These are phyloP conservation scores for Mycena alexandri DNA, from an alignment of 768 basidiomycete species.

Conservation along the genomic window DNA sequence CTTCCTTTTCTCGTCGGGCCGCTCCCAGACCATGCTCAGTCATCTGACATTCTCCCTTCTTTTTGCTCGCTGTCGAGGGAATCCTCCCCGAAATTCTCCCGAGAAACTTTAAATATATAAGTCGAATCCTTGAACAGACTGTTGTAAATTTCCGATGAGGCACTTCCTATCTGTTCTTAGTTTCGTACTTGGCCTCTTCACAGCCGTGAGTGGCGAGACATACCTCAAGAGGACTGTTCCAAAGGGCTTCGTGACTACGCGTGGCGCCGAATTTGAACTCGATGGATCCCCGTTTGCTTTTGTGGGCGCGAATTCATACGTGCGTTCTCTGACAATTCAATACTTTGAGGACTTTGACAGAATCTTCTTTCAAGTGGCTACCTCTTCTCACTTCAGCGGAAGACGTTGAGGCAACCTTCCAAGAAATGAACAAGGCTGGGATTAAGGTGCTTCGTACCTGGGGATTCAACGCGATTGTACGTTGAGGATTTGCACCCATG, in stretches of 20 bases:
- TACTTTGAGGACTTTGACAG: neutral
- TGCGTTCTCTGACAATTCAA: conserved; percentile 40
- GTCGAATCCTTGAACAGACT: neutral
- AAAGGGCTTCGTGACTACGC: conserved; percentile 58
- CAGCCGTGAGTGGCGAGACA: neutral
- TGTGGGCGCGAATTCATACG: conserved; percentile 69
- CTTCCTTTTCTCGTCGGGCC: neutral
- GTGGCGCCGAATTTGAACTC: conserved; percentile 55
- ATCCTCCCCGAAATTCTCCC: conserved; percentile 41
- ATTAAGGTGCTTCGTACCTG: conserved; percentile 69
- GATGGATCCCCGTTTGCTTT: conserved; percentile 68
- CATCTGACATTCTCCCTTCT: conserved; percentile 20
- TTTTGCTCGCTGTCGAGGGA: neutral
- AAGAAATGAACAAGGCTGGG: conserved; percentile 61
- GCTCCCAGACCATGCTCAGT: neutral
- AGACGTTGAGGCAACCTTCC: conserved; percentile 65
- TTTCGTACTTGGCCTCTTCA: conserved; percentile 9
- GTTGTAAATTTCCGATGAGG: conserved; percentile 19
- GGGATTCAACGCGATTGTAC: conserved; percentile 49
- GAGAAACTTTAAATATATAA: conserved; percentile 42
- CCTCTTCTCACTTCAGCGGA: conserved; percentile 60
- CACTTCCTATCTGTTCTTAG: conserved; percentile 11
- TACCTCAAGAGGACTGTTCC: conserved; percentile 41
- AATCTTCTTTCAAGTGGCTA: conserved; percentile 57
- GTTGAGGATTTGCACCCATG: neutral